Base-by-base conservation (phyloP, 371 early-diverging fungal species). In the Gilbertella persicaria region DNA sequence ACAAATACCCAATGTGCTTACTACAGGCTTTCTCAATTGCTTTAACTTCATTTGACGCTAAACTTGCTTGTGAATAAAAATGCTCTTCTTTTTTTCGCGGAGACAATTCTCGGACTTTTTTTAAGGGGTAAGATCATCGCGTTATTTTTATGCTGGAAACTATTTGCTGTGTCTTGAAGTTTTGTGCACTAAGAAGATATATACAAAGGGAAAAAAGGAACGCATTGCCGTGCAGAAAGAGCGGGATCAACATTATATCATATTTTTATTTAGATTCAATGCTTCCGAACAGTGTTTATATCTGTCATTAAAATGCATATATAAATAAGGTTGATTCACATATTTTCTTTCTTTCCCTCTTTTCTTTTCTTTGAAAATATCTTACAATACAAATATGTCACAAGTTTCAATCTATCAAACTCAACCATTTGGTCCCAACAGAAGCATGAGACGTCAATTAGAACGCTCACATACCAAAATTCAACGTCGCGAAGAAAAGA, bases 11-110 rank as follows among this genome's bases (percentile, higher is more conserved):
- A 0, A 84, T 97, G 80, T 87, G 90, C 26, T 84, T 93, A 7
- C 56, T 98, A 41, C 93, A 94, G 67, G 98, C 98, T 0, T 94
- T 99, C 78, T 90, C 89, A 5, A 91, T 98, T 59, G 96, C 94
- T 3, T 71, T 98, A 23, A 90, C 95, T 2, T 92, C 94, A 50
- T 90, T 94, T 63, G 93, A 94, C 65, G 91, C 90, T 29, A 94
- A 93, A 66, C 73, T 95, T 12, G 94, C 91, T 9, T 95, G 94
- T 66, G 92, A 92, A 67, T 95, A 74, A 74, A 47, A 2, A 33
- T n/a, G n/a, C n/a, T n/a, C n/a, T n/a, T n/a, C n/a, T n/a, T n/a
- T n/a, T n/a, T n/a, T n/a, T n/a, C n/a, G n/a, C n/a, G n/a, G 10
- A 3, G 10, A 12, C 33, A 12, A 3, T 33, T 12, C 13, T 33